Evolutionary conservation across 2,329 filamentous ascomycete species (phyloP).

Genomic region (Neopestalotiopsis rosae): DNA sequence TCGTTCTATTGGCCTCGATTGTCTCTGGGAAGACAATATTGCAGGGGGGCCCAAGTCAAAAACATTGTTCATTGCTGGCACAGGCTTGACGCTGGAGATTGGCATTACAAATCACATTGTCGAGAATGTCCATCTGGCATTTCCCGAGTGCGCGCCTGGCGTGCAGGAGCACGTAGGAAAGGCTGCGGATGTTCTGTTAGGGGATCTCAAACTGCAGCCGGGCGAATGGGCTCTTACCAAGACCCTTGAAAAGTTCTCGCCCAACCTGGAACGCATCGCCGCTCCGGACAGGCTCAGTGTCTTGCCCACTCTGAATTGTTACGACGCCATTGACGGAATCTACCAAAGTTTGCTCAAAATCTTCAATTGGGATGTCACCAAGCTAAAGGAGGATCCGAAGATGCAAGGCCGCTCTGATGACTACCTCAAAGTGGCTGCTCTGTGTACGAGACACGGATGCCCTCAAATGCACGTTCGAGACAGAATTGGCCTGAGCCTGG

Average conservation of each 20-base stretch:
- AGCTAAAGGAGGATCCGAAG: conserved; percentile 54
- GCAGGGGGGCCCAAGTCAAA: conserved; percentile 54
- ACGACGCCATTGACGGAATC: conserved; percentile 77
- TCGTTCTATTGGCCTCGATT: conserved; percentile 69
- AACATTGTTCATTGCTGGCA: conserved; percentile 67
- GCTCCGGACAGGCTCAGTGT: conserved; percentile 74
- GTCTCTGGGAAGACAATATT: conserved; percentile 61
- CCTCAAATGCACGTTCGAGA: conserved; percentile 73
- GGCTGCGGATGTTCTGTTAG: conserved; percentile 69
- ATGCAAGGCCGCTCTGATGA: conserved; percentile 51
- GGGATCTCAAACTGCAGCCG: conserved; percentile 65
- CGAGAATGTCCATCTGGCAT: conserved; percentile 65
- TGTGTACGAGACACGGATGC: conserved; percentile 73
- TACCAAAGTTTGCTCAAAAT: conserved; percentile 73
- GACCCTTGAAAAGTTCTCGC: conserved; percentile 71
- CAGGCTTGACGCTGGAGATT: conserved; percentile 65
- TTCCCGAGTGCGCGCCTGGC: conserved; percentile 63
- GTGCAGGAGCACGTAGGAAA: conserved; percentile 65
- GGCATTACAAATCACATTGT: conserved; percentile 66
- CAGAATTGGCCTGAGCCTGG: conserved; percentile 71
- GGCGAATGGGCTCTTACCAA: conserved; percentile 72
- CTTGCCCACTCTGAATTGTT: conserved; percentile 72
- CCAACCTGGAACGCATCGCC: conserved; percentile 73
- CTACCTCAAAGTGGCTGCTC: conserved; percentile 60
- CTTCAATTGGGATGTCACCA: conserved; percentile 72